Evolutionary conservation across 352 stramenopile species (phyloP), one percentile per base, ranked within the genome.

Genomic region (Globisporangium radiosum): DNA sequence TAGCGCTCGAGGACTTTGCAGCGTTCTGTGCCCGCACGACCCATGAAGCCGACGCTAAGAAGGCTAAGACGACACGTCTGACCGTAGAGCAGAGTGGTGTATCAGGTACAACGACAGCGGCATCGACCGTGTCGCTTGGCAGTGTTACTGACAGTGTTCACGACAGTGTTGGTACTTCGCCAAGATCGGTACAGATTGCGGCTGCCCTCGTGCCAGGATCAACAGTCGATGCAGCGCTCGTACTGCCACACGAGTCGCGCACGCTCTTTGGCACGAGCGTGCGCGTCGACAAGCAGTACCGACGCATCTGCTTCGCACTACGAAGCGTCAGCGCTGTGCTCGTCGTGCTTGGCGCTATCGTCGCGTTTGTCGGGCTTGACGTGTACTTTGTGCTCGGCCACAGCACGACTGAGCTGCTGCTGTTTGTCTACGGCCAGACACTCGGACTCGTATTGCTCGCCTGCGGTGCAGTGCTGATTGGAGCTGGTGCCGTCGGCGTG

Each of bases 331-430:
- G 81, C 43, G 62, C 62, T 0, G 0, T 73, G 0, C 62, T 88
- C 7, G 50, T 61, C 1, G 3, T 80, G 0, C 25, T 87, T 5
- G 77, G 77, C 1, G 56, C 80, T 11, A 56, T 90, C 5, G 53
- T 87, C 19, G 49, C 72, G 25, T 70, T 84, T 55, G 65, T 78
- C 5, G 77, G 77, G 11, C 55, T 84, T 5, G 75, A 87, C 39
- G 76, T 87, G 15, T 57, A 71, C 37, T 68, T 75, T 44, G 72
- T 87, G 5, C 65, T 87, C 33, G 77, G 77, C 38, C 75, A 80
- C 39, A 85, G 66, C 19, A 78, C 77, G n/a, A 59, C 67, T 0
- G 76, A 84, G 48, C 33, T 83, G 40, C 69, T 81, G 33, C 50
- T 87, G 0, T 80, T 76, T 15, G 56, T 87, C 15, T 87, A 81